Conservation (phyloP, 805 yeast species). For the Sugiyamaella floridensis region DNA sequence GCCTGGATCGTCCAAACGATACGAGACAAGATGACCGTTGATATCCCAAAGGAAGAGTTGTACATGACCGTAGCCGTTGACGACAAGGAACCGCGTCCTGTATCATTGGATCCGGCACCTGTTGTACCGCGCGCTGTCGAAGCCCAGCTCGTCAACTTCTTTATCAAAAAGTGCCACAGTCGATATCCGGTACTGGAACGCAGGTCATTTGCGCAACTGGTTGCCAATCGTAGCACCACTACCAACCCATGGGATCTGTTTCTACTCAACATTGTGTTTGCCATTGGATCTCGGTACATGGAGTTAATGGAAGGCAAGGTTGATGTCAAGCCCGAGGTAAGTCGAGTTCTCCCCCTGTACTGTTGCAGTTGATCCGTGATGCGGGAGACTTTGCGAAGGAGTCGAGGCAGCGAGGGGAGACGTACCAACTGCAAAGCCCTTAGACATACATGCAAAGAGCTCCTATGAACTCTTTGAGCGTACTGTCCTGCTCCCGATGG, state of each 20-base stretch:
- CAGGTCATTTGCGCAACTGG: not conserved
- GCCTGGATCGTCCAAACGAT: slow-evolving; percentile 11
- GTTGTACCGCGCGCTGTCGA: slow-evolving; percentile 1
- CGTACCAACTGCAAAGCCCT: too few species aligned
- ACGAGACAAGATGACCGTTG: slow-evolving; percentile 11
- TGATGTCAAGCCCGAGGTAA: slow-evolving; percentile 5
- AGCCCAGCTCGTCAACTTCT: slow-evolving; percentile 3
- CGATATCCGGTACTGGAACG: slow-evolving; percentile 10
- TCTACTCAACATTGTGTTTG: slow-evolving; percentile 9
- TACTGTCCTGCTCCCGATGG: not conserved
- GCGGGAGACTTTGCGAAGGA: too few species aligned
- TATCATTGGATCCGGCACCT: not conserved
- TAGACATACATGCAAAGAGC: too few species aligned
- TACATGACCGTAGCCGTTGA: slow-evolving; percentile 3
- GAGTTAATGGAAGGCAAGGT: slow-evolving; percentile 4
- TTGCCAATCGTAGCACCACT: not conserved
- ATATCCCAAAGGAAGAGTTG: slow-evolving; percentile 10
- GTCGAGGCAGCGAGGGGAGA: too few species aligned
- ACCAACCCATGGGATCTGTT: slow-evolving; percentile 9
- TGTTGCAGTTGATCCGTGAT: too few species aligned
- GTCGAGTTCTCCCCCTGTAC: not conserved
- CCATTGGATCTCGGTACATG: slow-evolving; percentile 11
- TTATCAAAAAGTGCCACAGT: slow-evolving; percentile 5
- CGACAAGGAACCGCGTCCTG: not conserved
- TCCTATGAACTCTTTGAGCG: not conserved